Evolutionary conservation across 169 alveolate species (phyloP), one percentile per base, ranked within the genome.

Genomic region (Plasmodium gaboni): DNA sequence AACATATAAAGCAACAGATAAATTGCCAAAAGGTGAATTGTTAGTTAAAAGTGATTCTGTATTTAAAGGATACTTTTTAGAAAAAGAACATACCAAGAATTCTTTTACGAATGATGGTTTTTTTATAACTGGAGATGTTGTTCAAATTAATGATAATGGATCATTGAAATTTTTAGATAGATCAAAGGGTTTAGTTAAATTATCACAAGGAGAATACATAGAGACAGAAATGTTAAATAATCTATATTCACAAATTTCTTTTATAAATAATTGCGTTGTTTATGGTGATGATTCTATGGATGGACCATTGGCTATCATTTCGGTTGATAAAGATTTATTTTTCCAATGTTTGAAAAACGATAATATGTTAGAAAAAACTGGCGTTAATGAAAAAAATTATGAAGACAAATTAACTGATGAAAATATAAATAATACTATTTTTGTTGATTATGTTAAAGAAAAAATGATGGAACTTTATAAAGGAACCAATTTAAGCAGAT

Each of bases 181-280:
- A 59, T 97, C 96, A 53, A 97, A 97, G 89, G 97, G 97, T 90
- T 95, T 97, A 38, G 97, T 98, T 89, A 98, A 98, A 76, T 95
- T 98, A 76, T 93, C 98, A 2, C 98, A 98, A 91, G 99, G 99
- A 1, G 99, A 98, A 87, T 98, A 98, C 91, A 98, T 98, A 57
- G 90, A 80, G 24, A 80, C 90, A 42, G 90, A 65, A 12, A 50
- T 59, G 60, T 44, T 80, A 1, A 80, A 80, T 24, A 80, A 80
- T 46, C 9, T 80, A 0, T 80, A 80, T 38, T 50, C 90, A 1
- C 72, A 53, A 10, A 38, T 80, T 0, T 24, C 68, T 7, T 80
- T 67, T 67, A 46, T 80, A 2, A 61, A 59, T 28, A 13, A 50
- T 42, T 80, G 90, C 67, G 72, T 80, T 5, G 90, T 68, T 24